Evolutionary conservation across 805 yeast species (phyloP).

Genomic region (Blastobotrys attinorum): DNA sequence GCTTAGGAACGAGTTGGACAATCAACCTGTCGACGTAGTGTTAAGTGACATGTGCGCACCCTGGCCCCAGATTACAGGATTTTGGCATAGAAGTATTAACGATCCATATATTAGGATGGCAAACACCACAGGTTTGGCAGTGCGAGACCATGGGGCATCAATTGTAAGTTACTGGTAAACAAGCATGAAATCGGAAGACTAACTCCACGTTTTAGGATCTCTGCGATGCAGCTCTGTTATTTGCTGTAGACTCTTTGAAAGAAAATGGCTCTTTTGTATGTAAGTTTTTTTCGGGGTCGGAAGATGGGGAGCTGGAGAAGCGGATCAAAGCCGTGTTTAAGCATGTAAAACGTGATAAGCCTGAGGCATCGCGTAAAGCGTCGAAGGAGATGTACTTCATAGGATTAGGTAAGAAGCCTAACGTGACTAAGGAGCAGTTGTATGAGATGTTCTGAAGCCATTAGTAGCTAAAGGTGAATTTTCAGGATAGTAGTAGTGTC

Average conservation of each 20-base stretch:
- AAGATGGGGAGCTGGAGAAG: constrained; percentile 56
- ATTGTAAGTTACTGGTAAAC: constrained; percentile 42
- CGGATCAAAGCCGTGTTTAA: constrained; percentile 52
- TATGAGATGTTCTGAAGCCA: constrained; percentile 9
- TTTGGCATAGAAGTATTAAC: constrained; percentile 62
- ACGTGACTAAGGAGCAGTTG: constrained; percentile 17
- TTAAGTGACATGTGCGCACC: constrained; percentile 79
- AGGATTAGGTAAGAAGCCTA: constrained; percentile 42
- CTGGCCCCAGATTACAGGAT: constrained; percentile 40
- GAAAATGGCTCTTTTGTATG: constrained; percentile 70
- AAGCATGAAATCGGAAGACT: neutral
- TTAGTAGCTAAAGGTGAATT: too few relatives aligned
- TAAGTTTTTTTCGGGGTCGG: constrained; percentile 79
- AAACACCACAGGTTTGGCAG: constrained; percentile 76
- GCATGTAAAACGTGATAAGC: constrained; percentile 64
- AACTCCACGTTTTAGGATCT: constrained; percentile 43
- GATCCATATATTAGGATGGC: constrained; percentile 84
- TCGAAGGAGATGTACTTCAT: constrained; percentile 81
- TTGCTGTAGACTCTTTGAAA: constrained; percentile 62
- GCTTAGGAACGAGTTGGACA: constrained; percentile 19
- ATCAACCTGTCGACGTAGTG: constrained; percentile 51
- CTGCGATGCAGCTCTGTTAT: constrained; percentile 82
- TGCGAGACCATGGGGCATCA: constrained; percentile 75
- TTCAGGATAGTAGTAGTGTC: too few relatives aligned
- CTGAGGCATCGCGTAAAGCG: constrained; percentile 68